A percentile compares a stretch with the other conserved stretches of the same genome.
Evolutionary conservation across 371 early-diverging fungal species (phyloP).

Genomic region (Lichtheimia corymbifera): DNA sequence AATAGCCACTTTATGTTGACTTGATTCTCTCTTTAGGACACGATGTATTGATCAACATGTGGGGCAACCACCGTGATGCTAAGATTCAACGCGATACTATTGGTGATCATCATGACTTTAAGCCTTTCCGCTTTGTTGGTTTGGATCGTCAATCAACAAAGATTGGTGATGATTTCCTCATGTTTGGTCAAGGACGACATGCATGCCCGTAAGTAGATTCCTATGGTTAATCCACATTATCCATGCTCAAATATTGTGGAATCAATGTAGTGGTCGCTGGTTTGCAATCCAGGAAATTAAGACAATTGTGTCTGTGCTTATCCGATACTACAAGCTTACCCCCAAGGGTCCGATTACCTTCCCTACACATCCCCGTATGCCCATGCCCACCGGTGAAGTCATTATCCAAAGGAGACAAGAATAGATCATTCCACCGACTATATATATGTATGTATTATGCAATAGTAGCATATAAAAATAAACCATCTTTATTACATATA

Average conservation of each 20-base stretch:
- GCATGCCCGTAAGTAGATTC: slow-evolving; percentile 20
- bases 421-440: background rate
- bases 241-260: background rate
- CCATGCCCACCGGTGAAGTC: slow-evolving; percentile 4
- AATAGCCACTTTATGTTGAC: too few species aligned
- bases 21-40: slow-evolving; percentile 18
- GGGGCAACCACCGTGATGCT: slow-evolving; percentile 17
- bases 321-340: slow-evolving; percentile 12
- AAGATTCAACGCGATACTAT: slow-evolving; percentile 10
- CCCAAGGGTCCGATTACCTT: slow-evolving; percentile 9
- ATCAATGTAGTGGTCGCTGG: slow-evolving; percentile 16
- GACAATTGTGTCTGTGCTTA: slow-evolving; percentile 16
- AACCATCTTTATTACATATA: too few species aligned
- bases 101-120: slow-evolving; percentile 28
- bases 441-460: too few species aligned
- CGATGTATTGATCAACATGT: slow-evolving; percentile 29
- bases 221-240: background rate
- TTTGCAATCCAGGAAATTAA: slow-evolving; percentile 30
- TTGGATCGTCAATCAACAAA: slow-evolving; percentile 40
- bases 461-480: too few species aligned
- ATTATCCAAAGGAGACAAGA: slow-evolving; percentile 1
- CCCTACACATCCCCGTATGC: background rate
- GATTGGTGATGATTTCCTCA: slow-evolving; percentile 36
- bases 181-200: slow-evolving; percentile 58
- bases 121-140: slow-evolving; percentile 48